A percentile compares a stretch with the other conserved stretches of the same genome.
phyloP scores from a whole-genome alignment of 345 rosid genomes.

The Sonneratia alba region DNA sequence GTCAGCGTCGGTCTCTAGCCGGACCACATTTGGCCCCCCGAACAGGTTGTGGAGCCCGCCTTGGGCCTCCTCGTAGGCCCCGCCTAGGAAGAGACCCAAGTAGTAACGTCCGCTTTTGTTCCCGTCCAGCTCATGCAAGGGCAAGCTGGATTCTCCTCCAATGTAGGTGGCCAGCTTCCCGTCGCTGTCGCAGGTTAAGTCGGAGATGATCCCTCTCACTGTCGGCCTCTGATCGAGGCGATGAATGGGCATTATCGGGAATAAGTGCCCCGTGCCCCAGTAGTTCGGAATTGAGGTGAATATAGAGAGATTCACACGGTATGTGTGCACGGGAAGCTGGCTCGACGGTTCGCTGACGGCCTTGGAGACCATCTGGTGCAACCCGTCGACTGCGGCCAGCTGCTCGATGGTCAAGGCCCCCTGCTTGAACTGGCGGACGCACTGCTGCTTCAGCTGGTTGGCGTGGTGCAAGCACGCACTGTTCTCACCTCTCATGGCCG shows the following conservation, averaged over 20 bases:
- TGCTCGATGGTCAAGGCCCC: slow-evolving; percentile 70
- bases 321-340: slow-evolving; percentile 38
- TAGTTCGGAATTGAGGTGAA: slow-evolving; percentile 95
- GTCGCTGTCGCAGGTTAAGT: slow-evolving; percentile 86
- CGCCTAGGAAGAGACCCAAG: slow-evolving; percentile 93
- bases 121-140: slow-evolving; percentile 62
- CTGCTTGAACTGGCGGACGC: slow-evolving; percentile 67
- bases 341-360: slow-evolving; percentile 33
- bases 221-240: slow-evolving; percentile 61
- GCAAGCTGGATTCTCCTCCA: slow-evolving; percentile 74
- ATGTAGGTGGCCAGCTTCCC: slow-evolving; percentile 82
- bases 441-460: slow-evolving; percentile 70
- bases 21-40: slow-evolving; percentile 82
- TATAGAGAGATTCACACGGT: slow-evolving; percentile 65
- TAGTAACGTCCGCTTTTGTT: slow-evolving; percentile 39
- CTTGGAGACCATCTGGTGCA: slow-evolving; percentile 56
- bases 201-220: slow-evolving; percentile 63
- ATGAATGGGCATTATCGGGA: slow-evolving; percentile 87
- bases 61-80: slow-evolving; percentile 97
- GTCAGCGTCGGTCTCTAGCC: slow-evolving; percentile 62
- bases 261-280: slow-evolving; percentile 88
- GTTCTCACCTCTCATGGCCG: slow-evolving; percentile 55
- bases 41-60: slow-evolving; percentile 93
- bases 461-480: slow-evolving; percentile 52
- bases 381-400: slow-evolving; percentile 69